These are phyloP conservation scores for Paracamarosporium sp. DNA, from an alignment of 2,329 filamentous ascomycete species.

Conservation along the genomic window DNA sequence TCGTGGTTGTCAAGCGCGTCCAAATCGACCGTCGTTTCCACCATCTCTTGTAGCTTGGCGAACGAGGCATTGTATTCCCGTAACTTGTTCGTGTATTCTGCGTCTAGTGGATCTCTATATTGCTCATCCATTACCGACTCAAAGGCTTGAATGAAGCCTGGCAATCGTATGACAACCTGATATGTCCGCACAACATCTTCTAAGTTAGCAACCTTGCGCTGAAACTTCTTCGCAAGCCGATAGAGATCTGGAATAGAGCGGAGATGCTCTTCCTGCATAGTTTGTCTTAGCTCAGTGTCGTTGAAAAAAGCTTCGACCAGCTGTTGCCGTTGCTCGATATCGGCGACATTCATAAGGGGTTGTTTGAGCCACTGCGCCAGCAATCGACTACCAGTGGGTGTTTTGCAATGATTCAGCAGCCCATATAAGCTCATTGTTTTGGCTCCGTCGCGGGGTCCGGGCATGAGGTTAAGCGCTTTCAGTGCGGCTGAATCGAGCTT, in stretches of 20 bases:
- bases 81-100: slow-evolving; percentile 85
- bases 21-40: slow-evolving; percentile 96
- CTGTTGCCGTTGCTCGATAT: slow-evolving; percentile 91
- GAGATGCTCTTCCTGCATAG: slow-evolving; percentile 95
- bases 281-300: slow-evolving; percentile 92
- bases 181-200: slow-evolving; percentile 97
- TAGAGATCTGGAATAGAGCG: slow-evolving; percentile 94
- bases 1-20: slow-evolving; percentile 96
- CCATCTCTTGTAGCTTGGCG: slow-evolving; percentile 92
- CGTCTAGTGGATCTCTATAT: slow-evolving; percentile 86
- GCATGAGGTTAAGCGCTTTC: slow-evolving; percentile 96
- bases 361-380: slow-evolving; percentile 98
- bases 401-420: slow-evolving; percentile 96
- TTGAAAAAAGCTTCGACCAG: slow-evolving; percentile 93
- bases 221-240: slow-evolving; percentile 91
- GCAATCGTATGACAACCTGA: slow-evolving; percentile 89
- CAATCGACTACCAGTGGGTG: slow-evolving; percentile 86
- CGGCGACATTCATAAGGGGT: slow-evolving; percentile 86
- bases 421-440: slow-evolving; percentile 98
- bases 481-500: slow-evolving; percentile 94
- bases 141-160: slow-evolving; percentile 86
- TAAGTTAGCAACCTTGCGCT: slow-evolving; percentile 85
- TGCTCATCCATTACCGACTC: slow-evolving; percentile 95
- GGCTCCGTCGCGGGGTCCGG: slow-evolving; percentile 89
- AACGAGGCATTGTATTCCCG: slow-evolving; percentile 76